A percentile compares a stretch with the other conserved stretches of the same genome.
phyloP scores from a whole-genome alignment of 148 eudicot species.

The Hydrangea macrophylla region DNA sequence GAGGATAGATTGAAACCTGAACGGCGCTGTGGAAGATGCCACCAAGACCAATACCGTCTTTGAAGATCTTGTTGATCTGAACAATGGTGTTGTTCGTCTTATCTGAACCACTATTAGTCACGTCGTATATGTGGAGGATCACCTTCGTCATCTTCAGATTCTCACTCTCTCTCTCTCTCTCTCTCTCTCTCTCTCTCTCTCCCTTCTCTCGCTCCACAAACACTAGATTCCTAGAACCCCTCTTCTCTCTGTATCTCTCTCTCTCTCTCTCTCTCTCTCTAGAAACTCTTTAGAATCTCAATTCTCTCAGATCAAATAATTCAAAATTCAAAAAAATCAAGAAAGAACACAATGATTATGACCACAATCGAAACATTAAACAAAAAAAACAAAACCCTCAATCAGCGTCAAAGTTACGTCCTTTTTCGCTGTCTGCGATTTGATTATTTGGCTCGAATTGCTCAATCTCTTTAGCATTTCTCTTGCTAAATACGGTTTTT shows the following conservation, averaged over 20 bases:
- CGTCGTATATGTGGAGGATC: constrained; percentile 69
- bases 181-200: background rate
- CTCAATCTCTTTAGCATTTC: background rate
- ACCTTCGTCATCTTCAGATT: constrained; percentile 60
- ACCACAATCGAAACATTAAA: background rate
- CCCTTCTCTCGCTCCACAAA: background rate
- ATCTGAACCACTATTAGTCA: constrained; percentile 78
- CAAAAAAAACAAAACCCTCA: background rate
- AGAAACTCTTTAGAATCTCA: too few relatives aligned
- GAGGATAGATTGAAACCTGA: constrained; percentile 42
- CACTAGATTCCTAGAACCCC: constrained; percentile 10
- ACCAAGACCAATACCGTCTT: constrained; percentile 86
- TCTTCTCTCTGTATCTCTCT: background rate
- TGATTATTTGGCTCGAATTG: background rate
- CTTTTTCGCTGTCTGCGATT: background rate
- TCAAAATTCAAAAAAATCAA: background rate
- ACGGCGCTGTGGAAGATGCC: constrained; percentile 92
- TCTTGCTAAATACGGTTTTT: background rate
- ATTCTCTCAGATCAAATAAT: background rate
- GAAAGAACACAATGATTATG: background rate
- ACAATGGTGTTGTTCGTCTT: constrained; percentile 80
- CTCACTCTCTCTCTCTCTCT: background rate
- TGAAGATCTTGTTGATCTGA: constrained; percentile 87
- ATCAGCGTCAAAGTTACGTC: background rate
- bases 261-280: background rate